Conservation (phyloP, 257 asterid genomes). For the Perilla frutescens region DNA sequence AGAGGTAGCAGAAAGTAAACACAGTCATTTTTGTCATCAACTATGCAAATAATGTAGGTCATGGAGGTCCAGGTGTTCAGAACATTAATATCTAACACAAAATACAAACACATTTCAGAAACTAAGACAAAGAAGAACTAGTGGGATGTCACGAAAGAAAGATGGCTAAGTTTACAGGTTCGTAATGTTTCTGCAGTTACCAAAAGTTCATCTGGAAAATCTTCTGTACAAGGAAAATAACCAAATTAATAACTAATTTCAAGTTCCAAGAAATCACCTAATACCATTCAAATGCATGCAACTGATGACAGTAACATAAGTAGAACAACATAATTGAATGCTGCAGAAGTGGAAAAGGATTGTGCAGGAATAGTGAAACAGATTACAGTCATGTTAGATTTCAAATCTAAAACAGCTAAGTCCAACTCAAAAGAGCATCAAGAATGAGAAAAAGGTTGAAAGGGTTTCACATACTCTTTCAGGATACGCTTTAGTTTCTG, state of each 20-base stretch:
- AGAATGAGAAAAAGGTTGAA: conserved; percentile 15
- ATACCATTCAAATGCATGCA: neutral
- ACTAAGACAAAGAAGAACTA: neutral
- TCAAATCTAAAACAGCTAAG: conserved; percentile 1
- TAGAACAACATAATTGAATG: neutral
- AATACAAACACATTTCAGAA: neutral
- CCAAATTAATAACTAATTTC: neutral
- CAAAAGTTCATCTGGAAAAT: neutral
- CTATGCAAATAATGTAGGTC: too few relatives aligned
- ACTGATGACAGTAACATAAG: conserved; percentile 1
- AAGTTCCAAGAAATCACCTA: neutral
- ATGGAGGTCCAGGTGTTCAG: too few relatives aligned
- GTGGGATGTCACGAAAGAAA: neutral
- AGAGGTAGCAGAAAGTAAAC: neutral
- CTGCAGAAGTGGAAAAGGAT: conserved; percentile 22
- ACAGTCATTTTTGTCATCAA: too few relatives aligned
- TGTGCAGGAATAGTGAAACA: conserved; percentile 3
- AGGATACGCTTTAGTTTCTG: conserved; percentile 64
- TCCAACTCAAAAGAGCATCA: neutral
- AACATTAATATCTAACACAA: too few relatives aligned
- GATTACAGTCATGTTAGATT: conserved; percentile 13
- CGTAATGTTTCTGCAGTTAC: neutral
- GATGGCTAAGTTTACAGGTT: neutral
- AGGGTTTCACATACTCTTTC: conserved; percentile 58
- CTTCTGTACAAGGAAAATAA: neutral